Evolutionary conservation across 108 stramenopile genomes (phyloP), one percentile per base, ranked within the genome.

Genomic region (Cyclotella kingstonii): DNA sequence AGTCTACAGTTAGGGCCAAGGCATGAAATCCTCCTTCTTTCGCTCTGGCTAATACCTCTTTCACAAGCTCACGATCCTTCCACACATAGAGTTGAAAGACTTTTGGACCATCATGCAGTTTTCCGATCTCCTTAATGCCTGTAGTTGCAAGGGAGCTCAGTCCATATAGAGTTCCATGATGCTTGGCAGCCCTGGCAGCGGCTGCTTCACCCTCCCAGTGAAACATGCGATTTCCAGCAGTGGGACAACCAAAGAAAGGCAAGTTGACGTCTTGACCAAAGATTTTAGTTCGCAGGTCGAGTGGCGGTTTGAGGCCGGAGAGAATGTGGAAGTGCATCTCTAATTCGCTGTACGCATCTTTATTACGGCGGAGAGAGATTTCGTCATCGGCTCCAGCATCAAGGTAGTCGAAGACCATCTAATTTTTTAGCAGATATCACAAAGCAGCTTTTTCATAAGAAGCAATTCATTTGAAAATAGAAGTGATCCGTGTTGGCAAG

Each of bases 61-160:
- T 89, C 18, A 95, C 95, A 27, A 98, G 68, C 72, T 87, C 94
- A 43, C 97, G 80, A 70, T 98, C 97, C 62, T 95, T 95, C 94
- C 95, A 97, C 5, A 98, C 96, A 80, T 98, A 98, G 21, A 98
- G 84, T 70, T 98, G 97, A 60, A 98, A 95, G 8, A 95, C 90
- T 57, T 91, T 91, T 1, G 94, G 94, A 27, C 85, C 85, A 42
- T 77, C 78, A 48, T 81, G 76, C 28, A 90, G 38, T 40, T 81
- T 61, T 27, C 82, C 84, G 70, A 95, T 89, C 63, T 91, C 87
- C 19, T 79, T 69, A 60, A 91, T 91, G 17, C 87, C 87, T 27
- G 94, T 91, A 0, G 94, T 95, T 0, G 94, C 94, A 46, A 95
- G 64, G 10, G 83, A 83, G 14, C 87, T 89, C 30, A 95, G 67